A percentile compares a stretch with the other conserved stretches of the same genome.
These are phyloP conservation scores for Botrytis medusae DNA, from an alignment of 2,329 filamentous ascomycete genomes.

Conservation along the genomic window DNA sequence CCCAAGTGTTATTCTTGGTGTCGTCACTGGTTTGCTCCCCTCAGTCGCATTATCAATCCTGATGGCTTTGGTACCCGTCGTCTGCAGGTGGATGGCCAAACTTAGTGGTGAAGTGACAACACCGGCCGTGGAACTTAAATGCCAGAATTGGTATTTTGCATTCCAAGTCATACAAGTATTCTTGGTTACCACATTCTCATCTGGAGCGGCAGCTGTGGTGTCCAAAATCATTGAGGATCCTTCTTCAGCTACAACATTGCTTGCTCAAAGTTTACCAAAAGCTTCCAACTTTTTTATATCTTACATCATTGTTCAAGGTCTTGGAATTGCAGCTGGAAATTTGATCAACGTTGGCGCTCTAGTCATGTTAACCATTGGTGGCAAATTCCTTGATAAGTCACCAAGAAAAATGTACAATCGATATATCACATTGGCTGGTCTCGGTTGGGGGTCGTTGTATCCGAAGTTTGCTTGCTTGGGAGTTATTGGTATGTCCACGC, in stretches of 20 bases:
- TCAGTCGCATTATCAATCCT: constrained; percentile 75
- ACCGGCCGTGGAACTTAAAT: constrained; percentile 78
- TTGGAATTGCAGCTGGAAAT: constrained; percentile 72
- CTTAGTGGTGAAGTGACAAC: constrained; percentile 75
- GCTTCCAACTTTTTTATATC: constrained; percentile 93
- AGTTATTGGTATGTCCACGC: constrained; percentile 62
- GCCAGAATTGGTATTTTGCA: constrained; percentile 86
- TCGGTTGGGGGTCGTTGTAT: constrained; percentile 81
- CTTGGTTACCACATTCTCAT: constrained; percentile 79
- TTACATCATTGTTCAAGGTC: constrained; percentile 89
- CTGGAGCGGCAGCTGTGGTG: constrained; percentile 72
- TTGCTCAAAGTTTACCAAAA: constrained; percentile 74
- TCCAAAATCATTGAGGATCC: constrained; percentile 64
- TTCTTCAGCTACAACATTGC: constrained; percentile 56
- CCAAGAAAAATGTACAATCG: constrained; percentile 77
- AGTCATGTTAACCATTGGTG: constrained; percentile 68
- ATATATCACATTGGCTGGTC: constrained; percentile 70
- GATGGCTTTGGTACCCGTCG: constrained; percentile 79
- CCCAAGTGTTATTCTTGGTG: constrained; percentile 68
- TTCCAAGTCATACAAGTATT: constrained; percentile 94
- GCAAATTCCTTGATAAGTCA: constrained; percentile 71
- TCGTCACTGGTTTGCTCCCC: constrained; percentile 82
- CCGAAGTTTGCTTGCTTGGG: constrained; percentile 78
- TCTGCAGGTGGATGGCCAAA: constrained; percentile 78
- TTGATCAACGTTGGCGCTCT: constrained; percentile 74